Evolutionary conservation across 169 alveolate species (phyloP), one percentile per base, ranked within the genome.

Genomic region (Plasmodium vinckei): DNA sequence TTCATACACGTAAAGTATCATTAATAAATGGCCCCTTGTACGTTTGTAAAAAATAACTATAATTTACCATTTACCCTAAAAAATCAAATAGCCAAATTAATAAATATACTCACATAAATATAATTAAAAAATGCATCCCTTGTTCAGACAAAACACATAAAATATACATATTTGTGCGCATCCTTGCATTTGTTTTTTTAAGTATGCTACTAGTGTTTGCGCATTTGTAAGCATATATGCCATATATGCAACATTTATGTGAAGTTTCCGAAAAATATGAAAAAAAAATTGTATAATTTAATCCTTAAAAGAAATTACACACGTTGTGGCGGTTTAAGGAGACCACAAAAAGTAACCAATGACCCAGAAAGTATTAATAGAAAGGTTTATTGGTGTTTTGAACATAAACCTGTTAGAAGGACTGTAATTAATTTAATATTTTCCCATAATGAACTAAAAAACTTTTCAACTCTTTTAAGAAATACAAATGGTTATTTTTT

Each of bases 321-420:
- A 3, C 91, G 91, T 27, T 57, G 87, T 69, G 91, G 91, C 13
- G 91, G 91, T 6, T 57, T 84, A 54, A 53, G 91, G 23, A 87
- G 71, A 70, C 92, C 92, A 1, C 92, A 87, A 44, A 84, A 84
- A 21, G 92, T 92, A 27, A 92, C 95, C 2, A 94, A 87, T 77
- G 93, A 94, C 27, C 96, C 96, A 15, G 94, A 94, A 63, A 93
- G 92, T 51, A 89, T 94, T 39, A 94, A 94, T 56, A 15, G 92
- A 72, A 89, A 89, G 72, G 95, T 92, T 12, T 94, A 94, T 57
- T 94, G 96, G 96, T 92, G 94, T 63, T 94, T 87, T 47, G 96
- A 94, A 44, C 95, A 94, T 63, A 73, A 88, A 27, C 89, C 92
- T 54, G 54, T 75, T 33, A 89, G 93, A 39, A 89, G 95, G 33